A percentile compares a stretch with the other conserved stretches of the same genome.
These are phyloP conservation scores for Rhodocollybia butyracea DNA, from an alignment of 768 basidiomycete genomes.

Conservation along the genomic window DNA sequence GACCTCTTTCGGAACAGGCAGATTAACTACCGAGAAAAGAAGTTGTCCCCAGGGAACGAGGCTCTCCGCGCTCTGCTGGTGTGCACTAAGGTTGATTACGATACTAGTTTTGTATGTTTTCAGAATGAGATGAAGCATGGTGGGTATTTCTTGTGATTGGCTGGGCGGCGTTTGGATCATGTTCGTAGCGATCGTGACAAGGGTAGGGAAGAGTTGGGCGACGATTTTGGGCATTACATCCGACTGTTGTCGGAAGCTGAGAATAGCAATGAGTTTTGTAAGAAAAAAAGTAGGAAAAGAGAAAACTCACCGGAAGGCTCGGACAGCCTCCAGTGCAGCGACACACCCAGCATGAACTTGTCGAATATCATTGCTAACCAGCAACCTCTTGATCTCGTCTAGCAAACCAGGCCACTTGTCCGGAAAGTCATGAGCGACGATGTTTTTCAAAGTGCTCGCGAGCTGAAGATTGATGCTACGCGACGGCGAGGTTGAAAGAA, in stretches of 20 bases:
- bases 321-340: conserved; percentile 71
- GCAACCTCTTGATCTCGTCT: conserved; percentile 61
- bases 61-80: conserved; percentile 73
- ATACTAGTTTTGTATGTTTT: conserved; percentile 86
- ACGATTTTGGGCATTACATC: conserved; percentile 60
- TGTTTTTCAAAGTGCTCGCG: conserved; percentile 65
- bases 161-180: conserved; percentile 64
- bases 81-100: conserved; percentile 63
- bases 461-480: conserved; percentile 74
- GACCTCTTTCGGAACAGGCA: conserved; percentile 60
- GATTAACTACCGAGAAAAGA: conserved; percentile 75
- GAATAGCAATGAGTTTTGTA: background rate
- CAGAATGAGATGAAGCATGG: conserved; percentile 81
- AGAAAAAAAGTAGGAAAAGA: background rate
- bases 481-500: conserved; percentile 67
- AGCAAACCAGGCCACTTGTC: conserved; percentile 68
- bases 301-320: conserved; percentile 63
- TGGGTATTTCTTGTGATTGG: conserved; percentile 70
- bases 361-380: conserved; percentile 59
- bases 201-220: conserved; percentile 64
- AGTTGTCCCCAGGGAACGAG: conserved; percentile 87
- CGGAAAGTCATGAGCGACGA: conserved; percentile 78
- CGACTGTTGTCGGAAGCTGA: conserved; percentile 68
- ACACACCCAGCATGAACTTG: conserved; percentile 83
- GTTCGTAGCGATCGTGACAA: conserved; percentile 69